Conservation (phyloP, 225 moss, liverwort and hornwort species). For the Physcomitrellopsis africana region DNA sequence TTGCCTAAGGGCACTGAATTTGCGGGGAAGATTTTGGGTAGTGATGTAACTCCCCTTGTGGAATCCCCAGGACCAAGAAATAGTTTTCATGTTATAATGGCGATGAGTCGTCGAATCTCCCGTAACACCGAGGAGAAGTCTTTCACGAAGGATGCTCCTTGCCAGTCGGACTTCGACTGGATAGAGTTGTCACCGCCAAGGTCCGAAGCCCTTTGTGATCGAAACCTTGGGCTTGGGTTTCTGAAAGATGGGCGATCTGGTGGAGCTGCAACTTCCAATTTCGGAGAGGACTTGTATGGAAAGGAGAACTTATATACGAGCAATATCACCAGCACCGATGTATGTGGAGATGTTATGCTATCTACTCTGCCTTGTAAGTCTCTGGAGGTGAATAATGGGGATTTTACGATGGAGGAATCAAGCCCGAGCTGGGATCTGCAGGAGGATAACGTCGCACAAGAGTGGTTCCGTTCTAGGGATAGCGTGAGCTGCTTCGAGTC, state of each 20-base stretch:
- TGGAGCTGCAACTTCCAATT: background rate
- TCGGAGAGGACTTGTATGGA: background rate
- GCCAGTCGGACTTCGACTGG: conserved; percentile 25
- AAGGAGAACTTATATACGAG: background rate
- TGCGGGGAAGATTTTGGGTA: conserved; percentile 7
- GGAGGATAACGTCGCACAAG: conserved; percentile 34
- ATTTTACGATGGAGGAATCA: conserved; percentile 11
- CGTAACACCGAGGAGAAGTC: conserved; percentile 22
- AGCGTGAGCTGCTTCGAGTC: conserved; percentile 28
- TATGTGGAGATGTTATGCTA: background rate
- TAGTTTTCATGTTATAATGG: conserved; percentile 12
- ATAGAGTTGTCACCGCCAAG: conserved; percentile 25
- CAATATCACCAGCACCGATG: background rate
- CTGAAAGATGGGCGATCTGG: background rate
- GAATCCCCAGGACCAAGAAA: conserved; percentile 8
- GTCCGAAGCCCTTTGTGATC: background rate
- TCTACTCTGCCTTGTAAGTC: conserved; percentile 34
- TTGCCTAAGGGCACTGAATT: background rate
- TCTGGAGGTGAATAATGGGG: conserved; percentile 36
- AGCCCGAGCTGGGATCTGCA: conserved; percentile 17
- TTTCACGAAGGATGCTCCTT: conserved; percentile 24
- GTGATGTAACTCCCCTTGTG: background rate
- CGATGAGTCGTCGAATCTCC: conserved; percentile 23
- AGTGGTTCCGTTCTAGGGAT: conserved; percentile 43
- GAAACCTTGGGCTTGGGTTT: background rate